Conservation (phyloP, 139 green algal species). For the Closterium sp. region DNA sequence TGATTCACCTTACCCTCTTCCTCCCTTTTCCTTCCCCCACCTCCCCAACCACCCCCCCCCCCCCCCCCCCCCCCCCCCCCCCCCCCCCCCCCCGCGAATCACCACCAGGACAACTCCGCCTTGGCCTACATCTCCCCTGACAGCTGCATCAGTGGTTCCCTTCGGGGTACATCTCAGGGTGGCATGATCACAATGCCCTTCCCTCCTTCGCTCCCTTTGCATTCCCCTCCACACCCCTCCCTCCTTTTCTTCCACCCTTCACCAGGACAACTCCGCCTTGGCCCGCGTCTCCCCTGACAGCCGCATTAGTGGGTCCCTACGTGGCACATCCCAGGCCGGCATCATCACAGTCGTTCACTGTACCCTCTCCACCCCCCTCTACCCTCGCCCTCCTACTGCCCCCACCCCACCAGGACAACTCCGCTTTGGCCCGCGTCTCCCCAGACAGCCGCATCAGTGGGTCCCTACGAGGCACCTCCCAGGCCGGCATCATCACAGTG, state of each 20-base stretch:
- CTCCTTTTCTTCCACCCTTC: neutral
- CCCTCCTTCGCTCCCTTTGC: too few species aligned
- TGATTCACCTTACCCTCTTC: neutral
- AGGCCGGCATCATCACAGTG: neutral
- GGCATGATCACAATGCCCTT: neutral
- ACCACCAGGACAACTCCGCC: constrained; percentile 1
- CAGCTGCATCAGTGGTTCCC: neutral
- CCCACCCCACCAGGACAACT: constrained; percentile 1
- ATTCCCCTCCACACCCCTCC: neutral
- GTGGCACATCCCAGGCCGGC: neutral
- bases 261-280: neutral
- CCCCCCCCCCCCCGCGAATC: too few species aligned
- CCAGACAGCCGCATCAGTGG: neutral
- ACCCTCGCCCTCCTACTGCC: neutral
- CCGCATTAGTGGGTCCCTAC: neutral
- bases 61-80: too few species aligned
- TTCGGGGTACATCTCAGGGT: neutral
- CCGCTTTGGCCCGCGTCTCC: neutral
- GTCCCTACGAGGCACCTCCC: neutral
- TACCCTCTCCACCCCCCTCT: neutral
- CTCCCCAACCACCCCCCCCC: too few species aligned
- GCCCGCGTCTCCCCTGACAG: neutral
- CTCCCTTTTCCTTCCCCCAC: neutral
- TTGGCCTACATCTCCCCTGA: neutral
- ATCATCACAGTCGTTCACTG: neutral